Evolutionary conservation across 768 basidiomycete species (phyloP).

Genomic region (Leucogyrophana mollusca): DNA sequence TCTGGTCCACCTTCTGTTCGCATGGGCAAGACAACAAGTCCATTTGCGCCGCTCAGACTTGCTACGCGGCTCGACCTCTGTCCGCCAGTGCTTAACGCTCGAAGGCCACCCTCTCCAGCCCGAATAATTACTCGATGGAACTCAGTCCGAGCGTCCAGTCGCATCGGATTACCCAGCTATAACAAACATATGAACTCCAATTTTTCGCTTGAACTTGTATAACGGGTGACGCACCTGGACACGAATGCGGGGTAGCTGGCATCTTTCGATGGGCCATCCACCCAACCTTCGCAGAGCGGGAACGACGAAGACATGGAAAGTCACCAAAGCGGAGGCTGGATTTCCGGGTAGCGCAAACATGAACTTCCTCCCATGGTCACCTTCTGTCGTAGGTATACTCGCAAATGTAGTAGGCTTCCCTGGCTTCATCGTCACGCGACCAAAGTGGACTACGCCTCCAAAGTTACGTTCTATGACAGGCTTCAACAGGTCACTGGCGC

Average conservation of each 20-base stretch:
- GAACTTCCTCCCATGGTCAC: conserved; percentile 45
- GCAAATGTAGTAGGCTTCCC: conserved; percentile 94
- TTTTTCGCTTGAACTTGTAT: not conserved
- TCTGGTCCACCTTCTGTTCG: conserved; percentile 30
- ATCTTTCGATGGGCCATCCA: conserved; percentile 55
- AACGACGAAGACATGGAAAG: conserved; percentile 80
- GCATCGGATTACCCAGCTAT: conserved; percentile 61
- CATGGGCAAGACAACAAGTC: conserved; percentile 66
- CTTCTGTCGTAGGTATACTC: conserved; percentile 50
- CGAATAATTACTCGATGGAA: conserved; percentile 77
- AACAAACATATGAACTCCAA: conserved; percentile 7
- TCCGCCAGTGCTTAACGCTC: conserved; percentile 80
- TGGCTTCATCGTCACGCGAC: conserved; percentile 77
- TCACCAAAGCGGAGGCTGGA: conserved; percentile 85
- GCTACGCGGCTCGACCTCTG: conserved; percentile 83
- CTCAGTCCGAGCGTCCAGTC: conserved; percentile 71
- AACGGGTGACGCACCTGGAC: conserved; percentile 52
- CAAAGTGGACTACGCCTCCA: conserved; percentile 78
- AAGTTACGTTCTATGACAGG: conserved; percentile 84
- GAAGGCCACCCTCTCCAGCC: conserved; percentile 42
- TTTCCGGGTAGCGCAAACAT: conserved; percentile 88
- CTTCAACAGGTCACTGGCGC: conserved; percentile 81
- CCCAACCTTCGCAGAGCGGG: conserved; percentile 75
- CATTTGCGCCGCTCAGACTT: conserved; percentile 81
- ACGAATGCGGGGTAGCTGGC: conserved; percentile 57